These are phyloP conservation scores for Penicillium sumatraense DNA, from an alignment of 2,329 filamentous ascomycete genomes.

Conservation along the genomic window DNA sequence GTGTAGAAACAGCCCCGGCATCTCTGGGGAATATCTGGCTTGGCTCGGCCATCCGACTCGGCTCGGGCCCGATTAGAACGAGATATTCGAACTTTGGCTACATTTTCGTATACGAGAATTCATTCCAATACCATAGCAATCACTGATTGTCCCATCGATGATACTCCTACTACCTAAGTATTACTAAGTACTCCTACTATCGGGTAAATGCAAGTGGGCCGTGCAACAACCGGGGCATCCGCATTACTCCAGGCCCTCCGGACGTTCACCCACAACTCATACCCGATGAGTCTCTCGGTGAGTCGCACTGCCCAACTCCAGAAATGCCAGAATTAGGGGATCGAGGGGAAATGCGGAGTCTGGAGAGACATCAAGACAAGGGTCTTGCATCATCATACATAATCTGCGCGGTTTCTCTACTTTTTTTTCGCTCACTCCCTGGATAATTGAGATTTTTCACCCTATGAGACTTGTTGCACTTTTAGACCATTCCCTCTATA, in stretches of 20 bases:
- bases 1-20: background rate
- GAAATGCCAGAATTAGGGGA: constrained; percentile 4
- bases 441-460: no score
- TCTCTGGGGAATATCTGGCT: background rate
- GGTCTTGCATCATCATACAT: constrained; percentile 1
- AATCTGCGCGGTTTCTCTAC: background rate
- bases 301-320: constrained; percentile 10
- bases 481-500: background rate
- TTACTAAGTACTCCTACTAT: no score
- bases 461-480: background rate
- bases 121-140: no score
- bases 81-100: background rate
- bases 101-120: no score
- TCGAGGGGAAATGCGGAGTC: constrained; percentile 27
- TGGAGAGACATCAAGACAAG: constrained; percentile 10
- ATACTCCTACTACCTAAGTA: no score
- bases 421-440: background rate
- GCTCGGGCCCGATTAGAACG: background rate
- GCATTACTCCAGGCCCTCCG: constrained; percentile 20
- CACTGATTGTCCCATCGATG: no score
- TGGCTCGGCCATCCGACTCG: background rate
- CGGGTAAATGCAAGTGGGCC: constrained; percentile 10
- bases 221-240: constrained; percentile 16
- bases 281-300: constrained; percentile 26
- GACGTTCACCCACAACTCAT: constrained; percentile 12